Base-by-base conservation (phyloP, 2,329 filamentous ascomycete genomes). In the Anthostomella pinea region DNA sequence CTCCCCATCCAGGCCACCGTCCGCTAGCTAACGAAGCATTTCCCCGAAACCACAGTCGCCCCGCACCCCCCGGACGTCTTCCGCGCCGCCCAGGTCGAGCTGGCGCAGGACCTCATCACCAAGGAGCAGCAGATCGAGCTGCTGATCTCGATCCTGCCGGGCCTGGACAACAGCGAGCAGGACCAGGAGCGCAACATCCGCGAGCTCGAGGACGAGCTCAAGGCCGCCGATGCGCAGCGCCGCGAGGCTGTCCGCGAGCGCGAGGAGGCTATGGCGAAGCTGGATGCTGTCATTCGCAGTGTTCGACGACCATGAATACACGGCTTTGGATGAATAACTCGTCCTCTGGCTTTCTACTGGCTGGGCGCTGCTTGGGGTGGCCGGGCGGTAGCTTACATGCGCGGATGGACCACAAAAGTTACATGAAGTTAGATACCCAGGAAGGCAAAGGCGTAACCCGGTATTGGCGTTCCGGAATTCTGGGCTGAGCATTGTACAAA, bases 51-150 rank as follows among this genome's bases (percentile, higher is more conserved):
- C 4, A 21, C 45, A 79, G 79, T 84, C 14, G 75, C 81, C 15
- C 73, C 82, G 3, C 69, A 83, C 17, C 69, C 78, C 1, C 63
- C 74, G 8, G 79, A 84, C 26, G 76, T 79, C 33, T 87, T 87
- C 62, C 71, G 75, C 37, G 74, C 76, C 3, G 78, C 82, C 30
- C 75, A 88, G 57, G 70, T 79, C 42, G 86, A 91, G 60, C 70
- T 93, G 35, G 84, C 85, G 23, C 76, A 78, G 44, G 87, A 91
- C 57, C 69, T 93, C 17, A 81, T 91, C 39, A 61, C 85, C 39
- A 88, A 90, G 55, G 83, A 89, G 53, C 85, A 90, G 65, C 85
- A 91, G 65, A 88, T 93, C 44, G 87, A 93, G 60, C 71, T 78
- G 28, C 67, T 93, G 30, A 85, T 91, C 39, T 83, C 81, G 11